A percentile compares a stretch with the other conserved stretches of the same genome.
Evolutionary conservation across 2,329 filamentous ascomycete species (phyloP).

Genomic region (Claviceps fusiformis): DNA sequence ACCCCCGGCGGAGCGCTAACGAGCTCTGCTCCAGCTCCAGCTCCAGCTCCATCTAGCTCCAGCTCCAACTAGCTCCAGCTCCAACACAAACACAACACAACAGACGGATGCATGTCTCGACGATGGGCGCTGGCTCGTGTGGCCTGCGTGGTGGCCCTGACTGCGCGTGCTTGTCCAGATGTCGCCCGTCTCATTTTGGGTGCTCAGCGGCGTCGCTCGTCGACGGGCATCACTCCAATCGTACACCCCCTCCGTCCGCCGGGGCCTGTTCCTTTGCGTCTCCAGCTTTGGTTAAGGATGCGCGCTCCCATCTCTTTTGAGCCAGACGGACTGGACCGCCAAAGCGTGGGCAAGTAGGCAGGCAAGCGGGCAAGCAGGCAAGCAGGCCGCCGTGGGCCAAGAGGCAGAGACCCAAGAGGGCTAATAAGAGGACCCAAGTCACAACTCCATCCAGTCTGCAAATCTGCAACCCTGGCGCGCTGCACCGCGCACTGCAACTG

Average conservation of each 20-base stretch:
- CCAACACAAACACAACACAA: not conserved
- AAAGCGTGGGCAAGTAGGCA: not conserved
- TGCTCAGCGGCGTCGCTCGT: not conserved
- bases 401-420: not conserved
- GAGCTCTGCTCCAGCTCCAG: constrained; percentile 25
- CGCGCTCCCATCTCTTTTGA: not conserved
- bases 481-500: not conserved
- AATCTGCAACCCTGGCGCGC: not conserved
- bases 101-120: not conserved
- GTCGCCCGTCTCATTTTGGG: not conserved
- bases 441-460: not conserved
- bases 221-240: not conserved
- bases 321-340: not conserved
- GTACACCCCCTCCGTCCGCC: not conserved
- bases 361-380: not conserved
- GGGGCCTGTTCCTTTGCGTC: not conserved
- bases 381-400: not conserved
- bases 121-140: constrained; percentile 24
- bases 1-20: constrained; percentile 19
- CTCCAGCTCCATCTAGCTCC: not conserved
- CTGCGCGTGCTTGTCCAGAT: not conserved
- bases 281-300: not conserved
- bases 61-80: not conserved
- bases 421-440: not conserved
- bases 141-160: constrained; percentile 22